Evolutionary conservation across 2,329 filamentous ascomycete genomes (phyloP), one percentile per base, ranked within the genome.

Genomic region (Basipetospora chlamydospora): DNA sequence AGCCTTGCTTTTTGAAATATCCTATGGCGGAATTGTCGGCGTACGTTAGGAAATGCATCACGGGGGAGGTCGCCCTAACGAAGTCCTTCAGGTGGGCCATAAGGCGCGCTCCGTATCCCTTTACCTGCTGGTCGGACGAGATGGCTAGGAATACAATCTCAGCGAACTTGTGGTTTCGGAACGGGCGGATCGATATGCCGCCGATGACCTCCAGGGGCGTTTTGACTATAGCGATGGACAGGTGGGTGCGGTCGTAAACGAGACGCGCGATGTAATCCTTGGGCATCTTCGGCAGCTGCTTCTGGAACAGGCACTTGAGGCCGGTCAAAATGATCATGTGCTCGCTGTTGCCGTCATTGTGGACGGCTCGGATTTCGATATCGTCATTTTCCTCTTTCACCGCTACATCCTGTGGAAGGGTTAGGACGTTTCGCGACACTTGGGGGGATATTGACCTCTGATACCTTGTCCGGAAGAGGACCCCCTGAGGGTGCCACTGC

Each of bases 61-160:
- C 87, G 45, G 87, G 79, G 37, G 84, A 92, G 1, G 88, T 95
- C 5, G 88, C 87, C 57, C 94, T 95, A 55, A 98, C 90, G 49
- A 95, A 98, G 62, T 98, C 80, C 57, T 98, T 98, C 31, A 98
- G 63, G 54, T 98, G 90, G 2, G 84, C 88, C 90, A 98, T 98
- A 13, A 98, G 67, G 64, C 96, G 88, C 9, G 90, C 88, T 44
- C 90, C 90, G 53, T 98, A 98, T 23, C 90, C 90, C 59, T 96
- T 98, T 47, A 98, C 90, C 58, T 98, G 90, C 57, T 98, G 90
- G 52, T 96, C 90, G 1, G 85, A 94, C 37, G 83, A 92, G 49
- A 98, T 93, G 47, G 90, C 90, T 56, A 88, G 98, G 54, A 98
- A 98, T 40, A 98, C 90, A 48, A 98, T 98, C 61, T 98, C 90